These are phyloP conservation scores for Piromyces sp. DNA, from an alignment of 192 early-diverging fungal genomes.

Conservation along the genomic window DNA sequence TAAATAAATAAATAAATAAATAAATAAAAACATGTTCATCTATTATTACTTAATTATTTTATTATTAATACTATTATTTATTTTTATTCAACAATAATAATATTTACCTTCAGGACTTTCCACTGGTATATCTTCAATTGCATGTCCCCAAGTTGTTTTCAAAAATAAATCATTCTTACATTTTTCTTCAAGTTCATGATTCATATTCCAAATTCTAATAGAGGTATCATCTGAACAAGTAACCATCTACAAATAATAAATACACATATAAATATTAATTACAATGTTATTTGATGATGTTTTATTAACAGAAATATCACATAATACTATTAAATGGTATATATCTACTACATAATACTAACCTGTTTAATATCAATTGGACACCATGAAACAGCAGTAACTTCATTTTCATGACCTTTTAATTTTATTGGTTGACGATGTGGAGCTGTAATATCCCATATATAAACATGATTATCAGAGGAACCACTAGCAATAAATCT, in stretches of 20 bases:
- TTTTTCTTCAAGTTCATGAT: slow-evolving; percentile 4
- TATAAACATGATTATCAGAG: slow-evolving; percentile 33
- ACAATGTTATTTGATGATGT: no score
- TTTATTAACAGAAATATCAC: no score
- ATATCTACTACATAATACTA: no score
- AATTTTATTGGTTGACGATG: slow-evolving; percentile 28
- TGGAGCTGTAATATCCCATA: slow-evolving; percentile 46
- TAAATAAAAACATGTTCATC: no score
- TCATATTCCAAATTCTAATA: slow-evolving; percentile 50
- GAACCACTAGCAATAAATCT: slow-evolving; percentile 55
- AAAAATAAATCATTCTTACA: neutral
- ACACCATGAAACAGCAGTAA: slow-evolving; percentile 59
- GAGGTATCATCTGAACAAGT: slow-evolving; percentile 59
- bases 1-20: no score
- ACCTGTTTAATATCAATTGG: slow-evolving; percentile 26
- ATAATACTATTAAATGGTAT: no score
- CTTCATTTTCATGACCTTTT: slow-evolving; percentile 44
- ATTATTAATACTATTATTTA: no score
- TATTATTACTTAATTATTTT: no score
- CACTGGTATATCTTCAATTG: neutral
- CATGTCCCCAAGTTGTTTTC: neutral
- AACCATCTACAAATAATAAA: slow-evolving; percentile 30
- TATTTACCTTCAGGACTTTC: neutral
- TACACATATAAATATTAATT: no score
- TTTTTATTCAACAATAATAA: neutral